Conservation (phyloP, 345 rosid species). For the Bretschneidera sinensis region DNA sequence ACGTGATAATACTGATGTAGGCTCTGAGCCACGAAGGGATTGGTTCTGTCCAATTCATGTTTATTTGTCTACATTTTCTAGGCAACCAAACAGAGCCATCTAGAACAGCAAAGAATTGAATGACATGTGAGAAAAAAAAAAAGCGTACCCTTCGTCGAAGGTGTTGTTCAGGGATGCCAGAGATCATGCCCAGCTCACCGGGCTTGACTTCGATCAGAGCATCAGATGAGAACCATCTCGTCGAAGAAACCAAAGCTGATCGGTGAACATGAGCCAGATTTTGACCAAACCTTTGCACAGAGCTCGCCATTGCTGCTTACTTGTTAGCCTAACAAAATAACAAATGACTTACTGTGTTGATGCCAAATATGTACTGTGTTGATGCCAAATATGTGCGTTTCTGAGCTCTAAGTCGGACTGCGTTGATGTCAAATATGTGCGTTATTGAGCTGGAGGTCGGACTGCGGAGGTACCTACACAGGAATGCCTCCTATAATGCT, state of each 20-base stretch:
- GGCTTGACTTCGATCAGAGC: constrained; percentile 69
- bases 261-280: not conserved
- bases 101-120: not conserved
- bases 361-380: no score
- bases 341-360: no score
- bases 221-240: constrained; percentile 47
- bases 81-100: not conserved
- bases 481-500: no score
- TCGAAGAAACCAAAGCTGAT: constrained; percentile 22
- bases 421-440: no score
- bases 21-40: not conserved
- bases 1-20: not conserved
- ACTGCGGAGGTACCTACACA: no score
- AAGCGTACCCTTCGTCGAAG: constrained; percentile 55
- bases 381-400: no score
- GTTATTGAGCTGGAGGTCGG: no score
- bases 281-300: not conserved
- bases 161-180: constrained; percentile 89
- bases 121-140: not conserved
- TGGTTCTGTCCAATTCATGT: not conserved
- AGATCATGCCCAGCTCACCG: constrained; percentile 84
- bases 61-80: not conserved
- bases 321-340: no score
- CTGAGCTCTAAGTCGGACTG: no score
- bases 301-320: not conserved